Evolutionary conservation across 495 filamentous ascomycete species (phyloP).

Genomic region (Xanthoparmelia taractica): DNA sequence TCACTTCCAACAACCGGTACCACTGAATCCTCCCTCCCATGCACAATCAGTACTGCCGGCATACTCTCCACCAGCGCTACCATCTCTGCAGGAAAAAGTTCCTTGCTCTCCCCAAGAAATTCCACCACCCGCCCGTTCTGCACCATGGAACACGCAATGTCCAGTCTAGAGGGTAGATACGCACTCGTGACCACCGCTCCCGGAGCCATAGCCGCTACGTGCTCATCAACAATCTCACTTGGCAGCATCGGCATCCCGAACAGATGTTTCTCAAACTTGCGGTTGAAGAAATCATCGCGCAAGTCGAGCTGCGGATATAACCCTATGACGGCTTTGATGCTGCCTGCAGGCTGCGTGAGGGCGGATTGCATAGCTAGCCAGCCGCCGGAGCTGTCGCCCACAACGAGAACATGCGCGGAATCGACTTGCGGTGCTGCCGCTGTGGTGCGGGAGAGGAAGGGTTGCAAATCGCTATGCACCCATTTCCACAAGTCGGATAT

Average conservation of each 20-base stretch:
- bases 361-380: not conserved
- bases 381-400: not conserved
- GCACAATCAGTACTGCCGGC: not conserved
- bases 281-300: not conserved
- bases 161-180: not conserved
- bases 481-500: not conserved
- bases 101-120: not conserved
- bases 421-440: not conserved
- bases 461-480: not conserved
- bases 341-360: conserved; percentile 1
- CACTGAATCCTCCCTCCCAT: not conserved
- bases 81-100: not conserved
- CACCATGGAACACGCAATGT: conserved; percentile 1
- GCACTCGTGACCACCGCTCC: not conserved
- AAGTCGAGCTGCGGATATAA: not conserved
- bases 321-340: not conserved
- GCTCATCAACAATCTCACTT: not conserved
- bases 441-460: not conserved
- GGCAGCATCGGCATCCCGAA: not conserved
- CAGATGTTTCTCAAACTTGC: not conserved
- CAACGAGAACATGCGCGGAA: not conserved
- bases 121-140: not conserved
- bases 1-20: not conserved
- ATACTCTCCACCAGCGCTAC: not conserved
- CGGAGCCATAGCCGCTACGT: not conserved